Conservation (phyloP, 2,329 filamentous ascomycete species). For the Fusarium liriodendri region DNA sequence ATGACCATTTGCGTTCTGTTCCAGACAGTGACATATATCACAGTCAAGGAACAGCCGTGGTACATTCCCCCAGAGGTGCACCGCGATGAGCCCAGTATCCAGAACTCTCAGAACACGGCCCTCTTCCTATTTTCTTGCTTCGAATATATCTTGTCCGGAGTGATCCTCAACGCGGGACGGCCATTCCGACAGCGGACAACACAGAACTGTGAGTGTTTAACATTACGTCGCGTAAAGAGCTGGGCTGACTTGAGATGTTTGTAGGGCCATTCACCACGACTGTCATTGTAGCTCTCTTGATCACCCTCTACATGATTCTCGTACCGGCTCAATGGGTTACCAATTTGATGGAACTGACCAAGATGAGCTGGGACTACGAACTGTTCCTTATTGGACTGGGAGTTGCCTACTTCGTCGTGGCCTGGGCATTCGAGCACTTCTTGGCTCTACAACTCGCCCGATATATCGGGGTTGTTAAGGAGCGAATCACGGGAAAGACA, state of each 20-base stretch:
- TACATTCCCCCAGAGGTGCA: slow-evolving; percentile 84
- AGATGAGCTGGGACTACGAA: slow-evolving; percentile 78
- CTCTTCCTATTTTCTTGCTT: slow-evolving; percentile 93
- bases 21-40: slow-evolving; percentile 79
- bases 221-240: too few species aligned
- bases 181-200: slow-evolving; percentile 87
- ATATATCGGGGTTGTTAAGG: slow-evolving; percentile 71
- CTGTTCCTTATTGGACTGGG: slow-evolving; percentile 78
- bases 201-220: slow-evolving; percentile 75
- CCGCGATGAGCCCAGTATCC: slow-evolving; percentile 82
- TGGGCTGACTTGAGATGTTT: slow-evolving; percentile 1
- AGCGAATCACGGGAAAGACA: slow-evolving; percentile 65
- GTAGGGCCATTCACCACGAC: slow-evolving; percentile 86
- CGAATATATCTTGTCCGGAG: slow-evolving; percentile 91
- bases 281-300: slow-evolving; percentile 73
- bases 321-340: slow-evolving; percentile 76
- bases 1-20: slow-evolving; percentile 83
- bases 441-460: slow-evolving; percentile 77
- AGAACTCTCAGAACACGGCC: slow-evolving; percentile 93
- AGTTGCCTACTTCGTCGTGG: slow-evolving; percentile 72
- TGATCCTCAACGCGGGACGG: slow-evolving; percentile 90
- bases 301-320: slow-evolving; percentile 85
- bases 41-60: slow-evolving; percentile 85
- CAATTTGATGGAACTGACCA: slow-evolving; percentile 86
- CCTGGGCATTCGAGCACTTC: slow-evolving; percentile 78